Evolutionary conservation across 2,329 filamentous ascomycete genomes (phyloP).

Genomic region (Aspergillus novoparasiticus): DNA sequence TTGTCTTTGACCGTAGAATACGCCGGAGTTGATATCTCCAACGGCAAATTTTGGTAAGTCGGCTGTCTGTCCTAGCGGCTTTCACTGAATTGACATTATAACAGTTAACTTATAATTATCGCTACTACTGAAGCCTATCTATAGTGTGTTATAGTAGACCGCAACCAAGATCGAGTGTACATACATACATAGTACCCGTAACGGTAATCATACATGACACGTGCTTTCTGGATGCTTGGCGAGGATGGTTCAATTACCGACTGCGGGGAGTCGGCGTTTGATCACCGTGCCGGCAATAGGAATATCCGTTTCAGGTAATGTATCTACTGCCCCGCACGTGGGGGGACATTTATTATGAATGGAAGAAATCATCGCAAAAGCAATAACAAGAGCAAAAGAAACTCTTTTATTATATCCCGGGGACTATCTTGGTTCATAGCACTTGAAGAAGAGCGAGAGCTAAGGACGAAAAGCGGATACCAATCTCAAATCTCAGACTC

Average conservation of each 20-base stretch:
- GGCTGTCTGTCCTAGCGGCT: background rate
- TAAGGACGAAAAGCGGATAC: background rate
- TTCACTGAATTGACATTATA: background rate
- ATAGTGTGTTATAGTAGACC: background rate
- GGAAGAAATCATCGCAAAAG: background rate
- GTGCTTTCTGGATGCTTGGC: background rate
- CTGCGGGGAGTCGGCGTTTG: constrained; percentile 19
- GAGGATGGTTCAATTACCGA: constrained; percentile 19
- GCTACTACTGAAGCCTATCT: background rate
- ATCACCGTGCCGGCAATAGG: constrained; percentile 18
- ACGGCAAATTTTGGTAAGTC: background rate
- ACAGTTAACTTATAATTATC: background rate
- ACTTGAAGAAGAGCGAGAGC: no score
- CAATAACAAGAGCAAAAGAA: background rate
- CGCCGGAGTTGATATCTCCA: background rate
- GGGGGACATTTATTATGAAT: constrained; percentile 5
- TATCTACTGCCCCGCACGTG: constrained; percentile 8
- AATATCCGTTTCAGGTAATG: constrained; percentile 9
- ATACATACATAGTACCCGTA: background rate
- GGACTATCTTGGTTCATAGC: no score
- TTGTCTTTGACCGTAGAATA: background rate
- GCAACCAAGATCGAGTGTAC: background rate
- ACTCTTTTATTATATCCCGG: background rate
- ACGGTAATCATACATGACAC: constrained; percentile 14
- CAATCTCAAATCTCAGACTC: background rate